Evolutionary conservation across 345 rosid species (phyloP).

Genomic region (Brassica carinata): DNA sequence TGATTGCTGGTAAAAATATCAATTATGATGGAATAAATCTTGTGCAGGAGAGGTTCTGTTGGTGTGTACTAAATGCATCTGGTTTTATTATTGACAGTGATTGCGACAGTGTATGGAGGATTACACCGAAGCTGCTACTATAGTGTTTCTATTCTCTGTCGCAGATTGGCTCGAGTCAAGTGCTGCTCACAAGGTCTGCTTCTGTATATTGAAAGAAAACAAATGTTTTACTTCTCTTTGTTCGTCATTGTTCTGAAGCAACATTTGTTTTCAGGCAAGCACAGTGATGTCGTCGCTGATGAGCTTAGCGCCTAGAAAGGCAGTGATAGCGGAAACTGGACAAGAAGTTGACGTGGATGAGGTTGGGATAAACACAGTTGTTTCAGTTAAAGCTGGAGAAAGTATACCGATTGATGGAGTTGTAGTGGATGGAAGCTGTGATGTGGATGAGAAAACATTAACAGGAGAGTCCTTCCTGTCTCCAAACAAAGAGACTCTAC

Average conservation of each 20-base stretch:
- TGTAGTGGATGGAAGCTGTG: slow-evolving; percentile 75
- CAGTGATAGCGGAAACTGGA: slow-evolving; percentile 75
- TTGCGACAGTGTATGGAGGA: slow-evolving; percentile 74
- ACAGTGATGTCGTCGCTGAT: slow-evolving; percentile 76
- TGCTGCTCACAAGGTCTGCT: slow-evolving; percentile 86
- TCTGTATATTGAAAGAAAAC: no score
- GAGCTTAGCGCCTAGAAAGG: slow-evolving; percentile 77
- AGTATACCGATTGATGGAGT: slow-evolving; percentile 83
- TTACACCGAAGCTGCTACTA: slow-evolving; percentile 75
- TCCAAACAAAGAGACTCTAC: slow-evolving; percentile 60
- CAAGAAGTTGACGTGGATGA: slow-evolving; percentile 63
- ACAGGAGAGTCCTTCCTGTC: slow-evolving; percentile 88
- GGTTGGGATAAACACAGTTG: slow-evolving; percentile 58
- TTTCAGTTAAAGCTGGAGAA: slow-evolving; percentile 83
- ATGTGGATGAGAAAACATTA: slow-evolving; percentile 86
- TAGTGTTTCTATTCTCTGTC: slow-evolving; percentile 76
- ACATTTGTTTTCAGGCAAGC: slow-evolving; percentile 54
- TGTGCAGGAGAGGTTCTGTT: no score
- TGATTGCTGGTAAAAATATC: slow-evolving; percentile 62
- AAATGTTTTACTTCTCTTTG: background rate
- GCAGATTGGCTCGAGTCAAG: slow-evolving; percentile 89
- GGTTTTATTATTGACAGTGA: slow-evolving; percentile 47
- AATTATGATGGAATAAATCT: no score
- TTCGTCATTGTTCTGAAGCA: background rate
- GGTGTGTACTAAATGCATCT: background rate